Conservation (phyloP, 1,139 yeast species). For the Entelexis paramagnoliae region DNA sequence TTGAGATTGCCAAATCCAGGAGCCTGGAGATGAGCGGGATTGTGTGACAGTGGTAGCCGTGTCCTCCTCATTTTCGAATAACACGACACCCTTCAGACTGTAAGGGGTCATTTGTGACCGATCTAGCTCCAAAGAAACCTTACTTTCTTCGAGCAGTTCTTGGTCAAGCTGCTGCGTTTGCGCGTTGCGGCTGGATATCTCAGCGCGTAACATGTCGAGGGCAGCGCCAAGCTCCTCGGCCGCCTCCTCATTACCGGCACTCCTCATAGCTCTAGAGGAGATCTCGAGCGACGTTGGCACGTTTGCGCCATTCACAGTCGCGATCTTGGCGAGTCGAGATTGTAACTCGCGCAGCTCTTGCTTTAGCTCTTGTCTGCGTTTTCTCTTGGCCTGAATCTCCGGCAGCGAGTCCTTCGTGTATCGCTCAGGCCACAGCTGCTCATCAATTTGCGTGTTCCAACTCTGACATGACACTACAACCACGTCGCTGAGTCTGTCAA, state of each 20-base stretch:
- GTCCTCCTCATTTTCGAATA: slow-evolving; percentile 2
- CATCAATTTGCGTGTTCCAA: slow-evolving; percentile 1
- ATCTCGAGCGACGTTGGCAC: slow-evolving; percentile 1
- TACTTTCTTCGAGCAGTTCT: not conserved
- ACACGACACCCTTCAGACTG: not conserved
- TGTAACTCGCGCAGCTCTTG: not conserved
- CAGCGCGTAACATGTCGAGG: not conserved
- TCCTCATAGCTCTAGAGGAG: not conserved
- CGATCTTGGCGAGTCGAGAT: not conserved
- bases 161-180: not conserved
- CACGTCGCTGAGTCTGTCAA: slow-evolving; percentile 7
- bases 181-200: not conserved
- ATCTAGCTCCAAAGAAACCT: not conserved
- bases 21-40: not conserved
- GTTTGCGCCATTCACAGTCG: not conserved
- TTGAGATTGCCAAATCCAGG: not conserved
- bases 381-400: not conserved
- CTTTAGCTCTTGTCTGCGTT: not conserved
- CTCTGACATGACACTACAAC: slow-evolving; percentile 10
- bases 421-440: slow-evolving; percentile 14
- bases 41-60: not conserved
- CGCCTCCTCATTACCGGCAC: slow-evolving; percentile 1
- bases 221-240: not conserved
- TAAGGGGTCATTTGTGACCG: not conserved
- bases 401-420: slow-evolving; percentile 5